These are phyloP conservation scores for Plantago elongata DNA, from an alignment of 257 asterid genomes.

Conservation along the genomic window DNA sequence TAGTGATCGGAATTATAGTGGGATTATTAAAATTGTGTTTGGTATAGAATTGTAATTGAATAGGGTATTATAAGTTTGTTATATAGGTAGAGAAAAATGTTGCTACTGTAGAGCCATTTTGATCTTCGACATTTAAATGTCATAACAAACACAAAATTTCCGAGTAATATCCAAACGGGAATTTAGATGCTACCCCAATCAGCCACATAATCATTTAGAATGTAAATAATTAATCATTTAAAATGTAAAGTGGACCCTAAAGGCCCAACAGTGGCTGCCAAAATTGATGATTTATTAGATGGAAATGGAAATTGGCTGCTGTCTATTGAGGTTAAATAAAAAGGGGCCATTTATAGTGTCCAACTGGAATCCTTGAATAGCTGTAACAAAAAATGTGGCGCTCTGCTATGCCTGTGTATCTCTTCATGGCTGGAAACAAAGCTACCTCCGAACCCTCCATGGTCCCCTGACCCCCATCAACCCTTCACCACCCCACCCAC, in stretches of 20 bases:
- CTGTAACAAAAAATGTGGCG: conserved; percentile 19
- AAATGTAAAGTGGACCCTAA: conserved; percentile 22
- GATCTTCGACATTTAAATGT: too few relatives aligned
- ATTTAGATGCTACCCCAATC: too few relatives aligned
- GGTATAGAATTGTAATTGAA: too few relatives aligned
- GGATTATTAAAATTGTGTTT: too few relatives aligned
- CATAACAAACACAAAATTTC: too few relatives aligned
- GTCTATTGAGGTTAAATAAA: conserved; percentile 11
- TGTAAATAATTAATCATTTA: neutral
- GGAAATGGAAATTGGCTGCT: conserved; percentile 19
- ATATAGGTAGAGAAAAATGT: too few relatives aligned
- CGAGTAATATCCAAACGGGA: too few relatives aligned
- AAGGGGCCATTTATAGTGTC: conserved; percentile 1
- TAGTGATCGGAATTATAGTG: too few relatives aligned
- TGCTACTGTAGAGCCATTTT: too few relatives aligned
- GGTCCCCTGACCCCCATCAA: conserved; percentile 11
- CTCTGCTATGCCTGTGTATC: conserved; percentile 3
- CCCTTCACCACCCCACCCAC: too few relatives aligned
- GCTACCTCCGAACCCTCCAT: conserved; percentile 17
- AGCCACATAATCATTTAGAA: too few relatives aligned
- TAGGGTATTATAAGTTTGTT: too few relatives aligned
- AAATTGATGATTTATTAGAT: conserved; percentile 23
- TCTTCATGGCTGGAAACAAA: conserved; percentile 22
- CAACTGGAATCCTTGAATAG: conserved; percentile 32
- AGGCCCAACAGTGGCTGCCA: conserved; percentile 20